Evolutionary conservation across 1,284 basidiomycete genomes (phyloP), one percentile per base, ranked within the genome.

Genomic region (Ustilago nuda): DNA sequence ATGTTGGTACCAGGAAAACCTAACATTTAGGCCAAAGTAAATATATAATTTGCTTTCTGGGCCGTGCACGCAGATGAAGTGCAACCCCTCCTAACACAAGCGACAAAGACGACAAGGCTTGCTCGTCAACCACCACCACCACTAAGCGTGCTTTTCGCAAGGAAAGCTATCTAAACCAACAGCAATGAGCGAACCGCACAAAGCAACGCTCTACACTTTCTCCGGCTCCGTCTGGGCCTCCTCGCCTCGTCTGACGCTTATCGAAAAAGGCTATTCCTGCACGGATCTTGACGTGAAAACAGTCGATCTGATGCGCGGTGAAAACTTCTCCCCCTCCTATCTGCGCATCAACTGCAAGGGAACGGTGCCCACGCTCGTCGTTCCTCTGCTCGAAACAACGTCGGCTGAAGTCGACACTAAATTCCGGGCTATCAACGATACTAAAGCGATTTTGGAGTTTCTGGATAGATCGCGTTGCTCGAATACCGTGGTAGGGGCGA

Each of bases 311-410:
- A 4, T 50, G 50, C 45, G 63, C 23, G 72, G 90, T 41, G 89
- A 88, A 72, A 92, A 92, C 86, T 92, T 92, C 76, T 86, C 87
- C 41, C 90, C 91, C 11, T 86, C 87, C 33, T 92, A 91, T 82
- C 87, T 92, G 65, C 90, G 93, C 58, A 87, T 95, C 84, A 95
- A 93, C 85, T 88, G 91, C 45, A 91, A 92, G 92, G 93, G 90
- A 13, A 93, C 92, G n/a, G 89, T 95, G 0, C 94, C 94, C 6
- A 92, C 92, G 0, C 87, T 96, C 50, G 91, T 94, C 27, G 93
- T 94, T 4, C 94, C 94, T 0, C 87, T 93, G 19, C 87, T 91
- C 78, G 91, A 91, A 80, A 93, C 92, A 15, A 89, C 92, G 8
- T 88, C 89, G 4, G 87, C 90, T 4, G 92, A 92, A 45, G 89